Evolutionary conservation across 176 grass and related monocot genomes (phyloP).

Genomic region (Hsuehochloa calcarea): DNA sequence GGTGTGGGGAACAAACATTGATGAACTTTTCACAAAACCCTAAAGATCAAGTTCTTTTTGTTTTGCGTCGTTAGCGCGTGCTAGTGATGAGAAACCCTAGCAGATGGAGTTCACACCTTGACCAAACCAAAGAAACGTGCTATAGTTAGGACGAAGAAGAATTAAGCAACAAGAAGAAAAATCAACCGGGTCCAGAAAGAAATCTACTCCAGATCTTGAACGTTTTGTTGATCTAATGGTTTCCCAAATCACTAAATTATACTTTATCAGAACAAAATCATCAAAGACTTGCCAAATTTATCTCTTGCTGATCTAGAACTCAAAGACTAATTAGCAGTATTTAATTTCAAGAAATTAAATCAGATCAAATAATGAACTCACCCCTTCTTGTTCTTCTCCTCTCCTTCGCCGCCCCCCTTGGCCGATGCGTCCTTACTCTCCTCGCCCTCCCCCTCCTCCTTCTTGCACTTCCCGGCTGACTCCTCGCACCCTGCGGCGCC

Average conservation of each 20-base stretch:
- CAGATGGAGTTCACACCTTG: slow-evolving; percentile 24
- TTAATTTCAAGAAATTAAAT: slow-evolving; percentile 16
- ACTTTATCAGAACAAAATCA: background rate
- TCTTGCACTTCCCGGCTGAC: slow-evolving; percentile 42
- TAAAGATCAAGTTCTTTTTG: slow-evolving; percentile 28
- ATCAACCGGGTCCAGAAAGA: background rate
- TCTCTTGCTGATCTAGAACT: background rate
- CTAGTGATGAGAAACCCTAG: slow-evolving; percentile 43
- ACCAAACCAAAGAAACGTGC: slow-evolving; percentile 19
- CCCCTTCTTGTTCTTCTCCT: slow-evolving; percentile 80
- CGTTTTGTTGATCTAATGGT: background rate
- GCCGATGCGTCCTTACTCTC: slow-evolving; percentile 41
- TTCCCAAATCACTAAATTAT: background rate
- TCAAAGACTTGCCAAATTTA: background rate
- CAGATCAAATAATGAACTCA: slow-evolving; percentile 35
- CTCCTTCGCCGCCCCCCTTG: slow-evolving; percentile 33
- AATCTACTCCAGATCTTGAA: slow-evolving; percentile 18
- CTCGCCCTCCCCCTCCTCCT: slow-evolving; percentile 41
- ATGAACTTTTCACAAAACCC: slow-evolving; percentile 25
- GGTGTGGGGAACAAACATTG: background rate
- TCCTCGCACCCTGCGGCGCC: slow-evolving; percentile 29
- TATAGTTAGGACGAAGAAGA: background rate
- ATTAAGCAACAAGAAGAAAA: background rate
- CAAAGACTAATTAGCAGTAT: background rate
- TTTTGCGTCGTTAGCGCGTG: slow-evolving; percentile 36